Evolutionary conservation across 192 early-diverging fungal species (phyloP).

Genomic region (Coemansia sp.): DNA sequence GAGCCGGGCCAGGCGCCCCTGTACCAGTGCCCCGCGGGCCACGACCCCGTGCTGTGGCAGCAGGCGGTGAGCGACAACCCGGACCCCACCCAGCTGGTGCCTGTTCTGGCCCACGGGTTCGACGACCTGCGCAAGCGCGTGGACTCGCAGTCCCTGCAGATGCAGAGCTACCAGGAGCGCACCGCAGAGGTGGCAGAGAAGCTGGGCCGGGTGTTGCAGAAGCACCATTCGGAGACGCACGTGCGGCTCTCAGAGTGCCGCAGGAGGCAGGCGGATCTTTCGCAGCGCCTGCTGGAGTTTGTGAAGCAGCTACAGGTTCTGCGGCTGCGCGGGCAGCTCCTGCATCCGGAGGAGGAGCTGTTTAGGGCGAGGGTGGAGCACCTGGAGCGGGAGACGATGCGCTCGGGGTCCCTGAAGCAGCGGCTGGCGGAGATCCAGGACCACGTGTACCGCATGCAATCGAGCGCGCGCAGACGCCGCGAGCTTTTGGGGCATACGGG

Average conservation of each 20-base stretch:
- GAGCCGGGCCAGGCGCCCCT: slow-evolving; percentile 78
- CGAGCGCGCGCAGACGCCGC: slow-evolving; percentile 39
- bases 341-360: slow-evolving; percentile 80
- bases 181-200: slow-evolving; percentile 64
- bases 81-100: slow-evolving; percentile 85
- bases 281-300: slow-evolving; percentile 76
- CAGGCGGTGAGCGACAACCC: slow-evolving; percentile 87
- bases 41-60: slow-evolving; percentile 71
- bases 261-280: slow-evolving; percentile 72
- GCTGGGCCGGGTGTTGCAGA: slow-evolving; percentile 59
- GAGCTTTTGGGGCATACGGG: slow-evolving; percentile 31
- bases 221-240: slow-evolving; percentile 70
- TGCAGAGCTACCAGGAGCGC: slow-evolving; percentile 68
- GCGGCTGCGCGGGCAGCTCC: slow-evolving; percentile 75
- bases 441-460: slow-evolving; percentile 70
- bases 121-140: slow-evolving; percentile 87
- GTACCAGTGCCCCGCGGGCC: slow-evolving; percentile 71
- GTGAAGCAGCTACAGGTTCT: slow-evolving; percentile 86
- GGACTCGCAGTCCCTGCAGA: slow-evolving; percentile 68
- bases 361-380: slow-evolving; percentile 73
- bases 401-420: slow-evolving; percentile 78
- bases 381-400: slow-evolving; percentile 69
- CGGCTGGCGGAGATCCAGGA: slow-evolving; percentile 83
- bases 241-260: slow-evolving; percentile 76
- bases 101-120: slow-evolving; percentile 87